A percentile compares a stretch with the other conserved stretches of the same genome.
These are phyloP conservation scores for Babesia gibsoni DNA, from an alignment of 169 alveolate species.

Conservation along the genomic window DNA sequence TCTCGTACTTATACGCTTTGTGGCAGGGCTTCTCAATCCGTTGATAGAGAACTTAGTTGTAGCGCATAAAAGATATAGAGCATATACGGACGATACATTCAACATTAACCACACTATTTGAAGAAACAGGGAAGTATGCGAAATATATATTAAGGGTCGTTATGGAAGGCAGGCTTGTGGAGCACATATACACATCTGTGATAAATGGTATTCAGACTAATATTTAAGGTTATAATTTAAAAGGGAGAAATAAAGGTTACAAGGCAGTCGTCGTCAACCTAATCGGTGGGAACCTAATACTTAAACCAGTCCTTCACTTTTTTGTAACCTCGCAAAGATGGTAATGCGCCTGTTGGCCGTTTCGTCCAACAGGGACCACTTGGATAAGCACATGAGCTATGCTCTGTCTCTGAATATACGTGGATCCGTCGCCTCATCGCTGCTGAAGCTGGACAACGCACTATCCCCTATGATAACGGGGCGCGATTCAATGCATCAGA, in stretches of 20 bases:
- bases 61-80: conserved; percentile 32
- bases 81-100: conserved; percentile 30
- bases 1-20: neutral
- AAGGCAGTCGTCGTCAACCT: no score
- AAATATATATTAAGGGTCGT: no score
- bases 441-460: conserved; percentile 25
- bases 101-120: conserved; percentile 39
- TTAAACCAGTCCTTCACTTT: no score
- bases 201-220: no score
- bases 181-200: no score
- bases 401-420: neutral
- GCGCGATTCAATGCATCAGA: neutral
- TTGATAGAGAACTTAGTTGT: conserved; percentile 15
- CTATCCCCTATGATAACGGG: conserved; percentile 1
- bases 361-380: neutral
- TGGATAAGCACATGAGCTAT: conserved; percentile 12
- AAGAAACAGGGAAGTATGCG: no score
- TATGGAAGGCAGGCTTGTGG: no score
- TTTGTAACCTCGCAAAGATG: no score
- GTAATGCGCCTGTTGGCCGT: neutral
- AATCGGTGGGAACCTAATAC: no score
- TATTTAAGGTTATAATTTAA: no score
- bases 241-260: no score
- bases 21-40: neutral
- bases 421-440: conserved; percentile 7